Percentiles rank a stretch among this genome's conserved stretches.
These are phyloP conservation scores for Ganoderma meredithae DNA, from an alignment of 1,284 basidiomycete genomes.

Conservation along the genomic window DNA sequence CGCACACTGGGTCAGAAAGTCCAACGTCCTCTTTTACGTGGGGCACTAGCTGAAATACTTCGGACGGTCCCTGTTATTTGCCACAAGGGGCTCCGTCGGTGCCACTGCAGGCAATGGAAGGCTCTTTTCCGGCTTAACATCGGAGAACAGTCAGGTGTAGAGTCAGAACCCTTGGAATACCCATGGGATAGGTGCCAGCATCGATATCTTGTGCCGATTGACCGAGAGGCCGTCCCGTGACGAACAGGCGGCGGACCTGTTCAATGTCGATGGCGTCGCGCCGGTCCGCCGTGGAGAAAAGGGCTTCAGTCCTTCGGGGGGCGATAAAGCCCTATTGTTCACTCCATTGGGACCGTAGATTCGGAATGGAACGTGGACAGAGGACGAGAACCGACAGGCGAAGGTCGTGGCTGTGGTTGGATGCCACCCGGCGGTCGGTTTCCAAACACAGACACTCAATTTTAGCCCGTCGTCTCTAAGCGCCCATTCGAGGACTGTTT, in stretches of 20 bases:
- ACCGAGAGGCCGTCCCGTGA: neutral
- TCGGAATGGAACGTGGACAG: neutral
- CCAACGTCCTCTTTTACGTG: neutral
- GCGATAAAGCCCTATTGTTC: neutral
- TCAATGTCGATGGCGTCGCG: neutral
- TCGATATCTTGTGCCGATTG: neutral
- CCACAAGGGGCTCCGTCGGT: neutral
- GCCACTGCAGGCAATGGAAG: neutral
- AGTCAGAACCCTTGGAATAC: conserved; percentile 9
- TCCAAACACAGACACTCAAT: conserved; percentile 12
- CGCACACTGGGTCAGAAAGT: neutral
- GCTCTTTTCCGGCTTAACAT: conserved; percentile 24
- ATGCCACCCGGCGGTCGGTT: neutral
- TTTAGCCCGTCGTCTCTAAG: neutral
- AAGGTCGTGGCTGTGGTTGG: neutral
- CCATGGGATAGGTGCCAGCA: conserved; percentile 16
- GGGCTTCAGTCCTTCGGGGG: neutral
- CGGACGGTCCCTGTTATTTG: neutral
- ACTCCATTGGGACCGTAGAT: neutral
- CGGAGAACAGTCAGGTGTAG: conserved; percentile 36
- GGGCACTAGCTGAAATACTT: neutral
- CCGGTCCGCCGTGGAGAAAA: neutral
- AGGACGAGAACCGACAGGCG: neutral
- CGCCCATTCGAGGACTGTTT: neutral
- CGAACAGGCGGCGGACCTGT: neutral